phyloP scores from a whole-genome alignment of 495 filamentous ascomycete species.

The Cryomyces minteri region DNA sequence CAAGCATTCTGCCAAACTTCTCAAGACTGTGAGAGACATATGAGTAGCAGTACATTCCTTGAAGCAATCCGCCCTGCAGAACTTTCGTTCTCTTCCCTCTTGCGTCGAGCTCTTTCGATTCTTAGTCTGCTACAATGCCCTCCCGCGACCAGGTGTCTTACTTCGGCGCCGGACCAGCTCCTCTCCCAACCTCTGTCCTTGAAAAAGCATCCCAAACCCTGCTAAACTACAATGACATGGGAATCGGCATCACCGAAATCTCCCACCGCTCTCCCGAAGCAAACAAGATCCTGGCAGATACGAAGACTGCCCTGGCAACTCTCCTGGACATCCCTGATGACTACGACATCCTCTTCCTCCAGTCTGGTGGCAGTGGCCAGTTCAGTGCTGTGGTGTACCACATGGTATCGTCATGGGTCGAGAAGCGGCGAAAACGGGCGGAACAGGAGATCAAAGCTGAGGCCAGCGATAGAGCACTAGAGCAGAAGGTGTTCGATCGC shows the following conservation, averaged over 20 bases:
- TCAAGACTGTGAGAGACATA: too few relatives aligned
- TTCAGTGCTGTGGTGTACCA: conserved; percentile 73
- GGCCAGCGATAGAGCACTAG: conserved; percentile 11
- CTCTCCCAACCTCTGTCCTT: conserved; percentile 61
- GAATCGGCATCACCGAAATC: conserved; percentile 69
- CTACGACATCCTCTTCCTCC: conserved; percentile 68
- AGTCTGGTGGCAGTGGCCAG: conserved; percentile 65
- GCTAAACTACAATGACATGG: conserved; percentile 64
- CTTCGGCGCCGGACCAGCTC: conserved; percentile 77
- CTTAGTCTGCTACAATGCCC: conserved; percentile 23
- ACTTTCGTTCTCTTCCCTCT: too few relatives aligned
- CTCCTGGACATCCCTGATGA: conserved; percentile 59
- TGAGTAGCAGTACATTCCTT: too few relatives aligned
- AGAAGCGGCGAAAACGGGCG: conserved; percentile 29
- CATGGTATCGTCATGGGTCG: conserved; percentile 64
- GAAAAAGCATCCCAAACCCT: conserved; percentile 55
- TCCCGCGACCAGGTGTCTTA: conserved; percentile 47
- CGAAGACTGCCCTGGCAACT: conserved; percentile 15
- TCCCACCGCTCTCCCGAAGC: conserved; percentile 75
- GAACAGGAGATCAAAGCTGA: conserved; percentile 17
- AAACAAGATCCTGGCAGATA: conserved; percentile 21
- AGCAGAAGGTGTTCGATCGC: conserved; percentile 35
- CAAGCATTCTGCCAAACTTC: too few relatives aligned
- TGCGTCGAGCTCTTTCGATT: too few relatives aligned
- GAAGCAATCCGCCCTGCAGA: too few relatives aligned